Evolutionary conservation across 78 protist species (phyloP).

Genomic region (Protostelium mycophagum): DNA sequence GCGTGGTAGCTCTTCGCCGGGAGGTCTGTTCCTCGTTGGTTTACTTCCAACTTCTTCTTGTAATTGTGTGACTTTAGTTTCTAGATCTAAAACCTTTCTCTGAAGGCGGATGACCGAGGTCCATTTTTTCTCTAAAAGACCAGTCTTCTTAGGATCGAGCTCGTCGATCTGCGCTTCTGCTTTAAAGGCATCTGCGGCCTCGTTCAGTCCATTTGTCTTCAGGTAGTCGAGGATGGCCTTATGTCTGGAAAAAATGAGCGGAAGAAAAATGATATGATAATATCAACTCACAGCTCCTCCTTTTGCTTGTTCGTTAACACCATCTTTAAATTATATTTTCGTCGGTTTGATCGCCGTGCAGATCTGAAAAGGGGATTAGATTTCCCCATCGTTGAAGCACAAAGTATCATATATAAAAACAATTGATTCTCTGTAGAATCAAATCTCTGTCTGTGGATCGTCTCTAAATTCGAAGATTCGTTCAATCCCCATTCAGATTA

Average conservation of each 20-base stretch:
- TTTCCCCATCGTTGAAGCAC: too few species aligned
- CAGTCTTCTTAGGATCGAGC: constrained; percentile 36
- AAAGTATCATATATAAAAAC: too few species aligned
- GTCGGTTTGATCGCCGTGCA: too few species aligned
- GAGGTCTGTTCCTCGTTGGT: neutral
- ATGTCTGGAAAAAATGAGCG: constrained; percentile 5
- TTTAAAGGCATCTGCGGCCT: constrained; percentile 26
- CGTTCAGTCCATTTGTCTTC: constrained; percentile 27
- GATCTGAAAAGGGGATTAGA: too few species aligned
- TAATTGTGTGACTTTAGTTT: constrained; percentile 45
- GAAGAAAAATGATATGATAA: neutral
- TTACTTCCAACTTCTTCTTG: constrained; percentile 52
- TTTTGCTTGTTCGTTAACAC: constrained; percentile 34
- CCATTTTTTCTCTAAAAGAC: constrained; percentile 80
- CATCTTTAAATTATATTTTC: constrained; percentile 11
- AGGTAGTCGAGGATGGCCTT: constrained; percentile 57
- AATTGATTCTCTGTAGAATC: too few species aligned
- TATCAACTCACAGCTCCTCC: constrained; percentile 21
- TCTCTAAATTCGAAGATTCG: too few species aligned
- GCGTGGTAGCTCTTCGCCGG: constrained; percentile 70
- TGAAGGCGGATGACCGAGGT: constrained; percentile 74
- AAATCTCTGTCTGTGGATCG: too few species aligned
- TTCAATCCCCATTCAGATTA: too few species aligned
- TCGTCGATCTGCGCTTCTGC: constrained; percentile 32
- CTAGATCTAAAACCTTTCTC: constrained; percentile 71